Evolutionary conservation across 1,284 basidiomycete species (phyloP), one percentile per base, ranked within the genome.

Genomic region (Heimioporus retisporus): DNA sequence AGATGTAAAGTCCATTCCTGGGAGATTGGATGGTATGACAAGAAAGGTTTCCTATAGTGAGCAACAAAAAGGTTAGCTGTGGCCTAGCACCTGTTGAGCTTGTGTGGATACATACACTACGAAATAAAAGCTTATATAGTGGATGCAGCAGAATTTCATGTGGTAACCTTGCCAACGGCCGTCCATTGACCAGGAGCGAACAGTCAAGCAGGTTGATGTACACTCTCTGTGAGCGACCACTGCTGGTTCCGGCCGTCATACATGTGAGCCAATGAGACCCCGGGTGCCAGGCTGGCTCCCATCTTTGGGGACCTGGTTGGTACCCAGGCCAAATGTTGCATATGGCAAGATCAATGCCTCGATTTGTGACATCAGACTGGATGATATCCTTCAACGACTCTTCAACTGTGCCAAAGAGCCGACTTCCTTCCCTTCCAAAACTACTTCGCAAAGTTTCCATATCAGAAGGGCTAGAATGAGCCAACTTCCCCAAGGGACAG

Each of bases 331-430:
- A 57, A 19, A 57, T 44, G n/a, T 44, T 42, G 35, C 21, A 6
- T 10, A 57, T 16, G 16, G 56, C 56, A 43, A 57, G 62, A 28
- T 69, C 68, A 25, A 67, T 66, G 14, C 68, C 51, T 7, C 67
- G 25, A 44, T 57, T 42, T 18, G 56, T 43, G 42, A 18, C n/a
- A 57, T 57, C 56, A 3, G 40, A 16, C 13, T 44, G 56, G 10
- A 57, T 28, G 6, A n/a, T 42, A 21, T 46, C 18, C 43, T 28
- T 23, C 43, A 85, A 67, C 77, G 83, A 28, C 28, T 28, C 28
- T 28, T 28, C 28, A 28, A 28, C 28, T 5, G 28, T 28, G 28
- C 28, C 28, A 28, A 28, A 28, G 28, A 28, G 28, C 28, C 5
- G 28, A 28, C 28, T 28, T 28, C 28, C 28, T 28, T 28, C 28